Evolutionary conservation across 371 early-diverging fungal species (phyloP), one percentile per base, ranked within the genome.

Genomic region (Mucor sp.): DNA sequence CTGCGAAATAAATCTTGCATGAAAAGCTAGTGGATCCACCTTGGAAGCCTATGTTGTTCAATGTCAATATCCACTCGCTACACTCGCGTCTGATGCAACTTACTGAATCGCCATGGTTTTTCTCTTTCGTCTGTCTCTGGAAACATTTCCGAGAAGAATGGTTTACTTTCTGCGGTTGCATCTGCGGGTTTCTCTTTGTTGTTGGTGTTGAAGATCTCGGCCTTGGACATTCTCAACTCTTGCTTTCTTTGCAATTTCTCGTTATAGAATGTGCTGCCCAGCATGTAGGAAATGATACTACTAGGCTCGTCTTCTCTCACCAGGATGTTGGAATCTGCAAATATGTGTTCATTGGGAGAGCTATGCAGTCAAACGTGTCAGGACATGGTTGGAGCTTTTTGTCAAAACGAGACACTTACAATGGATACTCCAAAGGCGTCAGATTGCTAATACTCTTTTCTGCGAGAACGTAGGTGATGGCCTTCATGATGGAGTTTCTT

Each of bases 291-390:
- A 33, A 98, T 90, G 58, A 98, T 94, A 0, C 97, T 95, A 68
- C 93, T 93, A 4, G 96, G 97, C 70, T 98, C 97, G 47, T 94
- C 91, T 75, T 97, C 97, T 39, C 96, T 85, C 1, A 97, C 90
- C 30, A 97, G 87, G 43, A 97, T 88, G 17, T 83, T 81, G 0
- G 95, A 95, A 48, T 92, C 94, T 0, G 88, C 83, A 67, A 96
- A 89, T 1, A 97, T 82, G 68, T 97, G 97, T 56, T 95, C 95
- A 4, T 89, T 90, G 0, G 91, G 87, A 37, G 83, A 80, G 66
- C 87, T 87, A 74, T 33, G 8, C 6, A 30, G 30, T 39, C 44
- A 9, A 50, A 27, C n/a, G 21, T 33, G n/a, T 48, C 43, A 47
- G 58, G 28, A 64, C 47, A 60, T 39, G 53, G 25, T 15, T 37